These are phyloP conservation scores for Penicillium sp. DNA, from an alignment of 2,329 filamentous ascomycete genomes.

Conservation along the genomic window DNA sequence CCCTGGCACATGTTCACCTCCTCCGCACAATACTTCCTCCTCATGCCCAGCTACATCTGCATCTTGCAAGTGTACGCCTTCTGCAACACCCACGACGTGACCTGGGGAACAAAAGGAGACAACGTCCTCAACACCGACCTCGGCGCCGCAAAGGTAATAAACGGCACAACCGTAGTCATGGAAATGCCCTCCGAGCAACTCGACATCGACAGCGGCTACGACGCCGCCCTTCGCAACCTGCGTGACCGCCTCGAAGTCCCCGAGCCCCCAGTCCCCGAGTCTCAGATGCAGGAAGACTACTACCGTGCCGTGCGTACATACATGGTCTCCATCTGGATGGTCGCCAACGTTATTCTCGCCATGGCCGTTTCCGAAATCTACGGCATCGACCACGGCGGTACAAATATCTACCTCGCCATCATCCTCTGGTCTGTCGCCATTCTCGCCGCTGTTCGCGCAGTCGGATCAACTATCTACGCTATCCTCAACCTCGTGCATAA, in stretches of 20 bases:
- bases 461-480: slow-evolving; percentile 76
- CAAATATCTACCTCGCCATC: slow-evolving; percentile 87
- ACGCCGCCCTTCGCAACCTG: slow-evolving; percentile 92
- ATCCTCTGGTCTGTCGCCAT: slow-evolving; percentile 87
- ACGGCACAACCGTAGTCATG: slow-evolving; percentile 75
- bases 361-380: slow-evolving; percentile 92
- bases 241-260: slow-evolving; percentile 86
- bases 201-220: slow-evolving; percentile 95
- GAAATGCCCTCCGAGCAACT: slow-evolving; percentile 98
- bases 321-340: slow-evolving; percentile 94
- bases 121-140: slow-evolving; percentile 92
- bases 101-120: slow-evolving; percentile 98
- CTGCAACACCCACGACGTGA: slow-evolving; percentile 98
- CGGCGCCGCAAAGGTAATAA: slow-evolving; percentile 73
- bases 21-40: slow-evolving; percentile 81
- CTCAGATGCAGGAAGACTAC: slow-evolving; percentile 94
- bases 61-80: slow-evolving; percentile 97
- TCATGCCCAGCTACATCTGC: slow-evolving; percentile 91
- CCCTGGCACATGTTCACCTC: slow-evolving; percentile 99
- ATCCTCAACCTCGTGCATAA: slow-evolving; percentile 78
- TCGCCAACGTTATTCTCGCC: slow-evolving; percentile 82
- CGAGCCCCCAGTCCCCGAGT: slow-evolving; percentile 56
- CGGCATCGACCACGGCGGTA: slow-evolving; percentile 61
- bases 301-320: slow-evolving; percentile 96
- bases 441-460: slow-evolving; percentile 78